These are phyloP conservation scores for Phaeosphaeriaceae sp. DNA, from an alignment of 2,329 filamentous ascomycete genomes.

Conservation along the genomic window DNA sequence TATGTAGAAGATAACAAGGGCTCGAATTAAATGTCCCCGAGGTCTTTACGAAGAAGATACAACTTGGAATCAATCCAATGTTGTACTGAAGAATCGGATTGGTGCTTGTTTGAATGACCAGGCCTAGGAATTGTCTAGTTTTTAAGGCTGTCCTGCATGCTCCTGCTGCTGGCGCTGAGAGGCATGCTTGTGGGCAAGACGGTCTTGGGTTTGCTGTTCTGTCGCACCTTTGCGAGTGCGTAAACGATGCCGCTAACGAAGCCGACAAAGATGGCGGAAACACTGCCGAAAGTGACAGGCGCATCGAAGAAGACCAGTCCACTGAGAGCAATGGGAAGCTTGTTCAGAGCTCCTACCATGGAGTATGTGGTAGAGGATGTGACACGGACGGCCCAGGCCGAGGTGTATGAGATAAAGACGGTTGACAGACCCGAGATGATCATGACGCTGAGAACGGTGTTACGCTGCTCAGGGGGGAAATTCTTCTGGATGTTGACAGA, in stretches of 20 bases:
- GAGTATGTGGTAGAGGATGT: constrained; percentile 98
- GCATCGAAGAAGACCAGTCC: constrained; percentile 95
- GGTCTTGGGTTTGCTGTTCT: constrained; percentile 70
- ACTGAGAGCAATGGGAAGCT: constrained; percentile 91
- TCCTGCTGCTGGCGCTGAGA: constrained; percentile 90
- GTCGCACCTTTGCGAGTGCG: constrained; percentile 82
- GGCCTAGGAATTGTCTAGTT: constrained; percentile 22
- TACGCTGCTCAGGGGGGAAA: constrained; percentile 84
- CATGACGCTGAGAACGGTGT: constrained; percentile 84
- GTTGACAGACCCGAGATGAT: constrained; percentile 90
- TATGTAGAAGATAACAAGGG: constrained; percentile 26
- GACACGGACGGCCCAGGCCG: constrained; percentile 97
- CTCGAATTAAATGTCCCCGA: constrained; percentile 19
- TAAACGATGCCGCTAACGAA: constrained; percentile 95
- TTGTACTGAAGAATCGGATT: constrained; percentile 13
- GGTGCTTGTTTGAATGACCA: constrained; percentile 6
- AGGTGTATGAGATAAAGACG: constrained; percentile 99
- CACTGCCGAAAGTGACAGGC: constrained; percentile 88
- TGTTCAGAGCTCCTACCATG: constrained; percentile 98
- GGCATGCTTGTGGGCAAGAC: constrained; percentile 71
- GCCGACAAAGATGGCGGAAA: constrained; percentile 88
- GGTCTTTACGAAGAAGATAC: constrained; percentile 12
- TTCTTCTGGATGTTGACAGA: constrained; percentile 80
- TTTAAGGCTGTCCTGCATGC: constrained; percentile 84
- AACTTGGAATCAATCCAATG: constrained; percentile 29